Percentiles rank a stretch among this genome's conserved stretches.
Conservation (phyloP, 2,329 filamentous ascomycete species). For the Xylaria sp. region DNA sequence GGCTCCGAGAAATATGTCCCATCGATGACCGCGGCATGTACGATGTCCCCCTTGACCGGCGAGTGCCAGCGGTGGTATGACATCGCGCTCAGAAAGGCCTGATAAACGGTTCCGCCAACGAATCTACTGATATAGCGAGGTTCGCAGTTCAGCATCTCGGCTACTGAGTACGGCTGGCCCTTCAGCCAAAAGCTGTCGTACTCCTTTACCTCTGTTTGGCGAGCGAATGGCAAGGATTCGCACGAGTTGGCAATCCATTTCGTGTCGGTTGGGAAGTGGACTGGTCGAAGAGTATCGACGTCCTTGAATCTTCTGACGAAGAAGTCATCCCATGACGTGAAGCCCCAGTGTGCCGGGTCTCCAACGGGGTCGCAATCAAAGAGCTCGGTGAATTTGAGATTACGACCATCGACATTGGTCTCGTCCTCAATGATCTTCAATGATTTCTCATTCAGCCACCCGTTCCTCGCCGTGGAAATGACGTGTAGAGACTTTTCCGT, state of each 20-base stretch:
- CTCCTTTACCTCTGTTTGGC: not conserved
- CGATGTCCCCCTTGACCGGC: not conserved
- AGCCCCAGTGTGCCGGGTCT: not conserved
- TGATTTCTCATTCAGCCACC: not conserved
- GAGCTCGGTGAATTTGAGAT: conserved; percentile 3
- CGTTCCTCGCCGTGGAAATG: not conserved
- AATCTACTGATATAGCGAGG: not conserved
- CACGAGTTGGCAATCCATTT: conserved; percentile 5
- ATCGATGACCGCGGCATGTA: conserved; percentile 45
- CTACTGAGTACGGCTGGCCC: conserved; percentile 9
- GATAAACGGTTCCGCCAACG: conserved; percentile 7
- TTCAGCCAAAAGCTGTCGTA: conserved; percentile 13
- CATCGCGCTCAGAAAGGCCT: conserved; percentile 3
- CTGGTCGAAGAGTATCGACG: not conserved
- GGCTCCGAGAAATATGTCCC: conserved; percentile 63
- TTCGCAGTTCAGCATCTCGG: conserved; percentile 1
- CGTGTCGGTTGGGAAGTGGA: not conserved
- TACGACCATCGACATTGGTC: not conserved
- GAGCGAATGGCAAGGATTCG: conserved; percentile 3
- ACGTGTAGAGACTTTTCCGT: not conserved
- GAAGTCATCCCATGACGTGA: conserved; percentile 7
- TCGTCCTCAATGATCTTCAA: not conserved
- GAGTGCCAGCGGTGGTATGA: conserved; percentile 12
- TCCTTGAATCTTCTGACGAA: not conserved
- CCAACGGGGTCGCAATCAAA: not conserved